Evolutionary conservation across 257 asterid genomes (phyloP).

Genomic region (Penstemon barbatus): DNA sequence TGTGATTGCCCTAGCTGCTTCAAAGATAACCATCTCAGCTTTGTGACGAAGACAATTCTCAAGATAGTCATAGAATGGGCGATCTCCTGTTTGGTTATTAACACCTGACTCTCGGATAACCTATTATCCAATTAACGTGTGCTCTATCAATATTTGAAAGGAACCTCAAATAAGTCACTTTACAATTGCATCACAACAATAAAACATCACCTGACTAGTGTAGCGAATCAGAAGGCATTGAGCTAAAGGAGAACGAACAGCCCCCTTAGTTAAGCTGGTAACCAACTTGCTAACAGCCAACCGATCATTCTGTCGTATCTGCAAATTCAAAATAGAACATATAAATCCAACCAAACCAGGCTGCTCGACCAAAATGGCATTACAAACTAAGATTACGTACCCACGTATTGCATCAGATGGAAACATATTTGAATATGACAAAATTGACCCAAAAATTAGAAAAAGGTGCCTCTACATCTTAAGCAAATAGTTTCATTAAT

Average conservation of each 20-base stretch:
- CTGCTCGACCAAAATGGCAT: background rate
- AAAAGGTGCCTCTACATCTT: background rate
- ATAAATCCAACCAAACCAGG: slow-evolving; percentile 28
- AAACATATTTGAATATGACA: slow-evolving; percentile 9
- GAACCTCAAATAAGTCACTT: slow-evolving; percentile 21
- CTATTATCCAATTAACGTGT: slow-evolving; percentile 39
- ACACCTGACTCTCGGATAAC: slow-evolving; percentile 83
- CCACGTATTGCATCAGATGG: background rate
- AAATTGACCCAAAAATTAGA: slow-evolving; percentile 6
- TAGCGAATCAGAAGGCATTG: slow-evolving; percentile 95
- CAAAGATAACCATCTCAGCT: slow-evolving; percentile 94
- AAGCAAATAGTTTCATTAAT: background rate
- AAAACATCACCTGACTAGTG: slow-evolving; percentile 69
- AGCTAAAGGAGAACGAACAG: slow-evolving; percentile 91
- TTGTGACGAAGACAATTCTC: slow-evolving; percentile 95
- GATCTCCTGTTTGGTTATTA: slow-evolving; percentile 73
- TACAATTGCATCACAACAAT: slow-evolving; percentile 21
- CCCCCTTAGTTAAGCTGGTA: slow-evolving; percentile 88
- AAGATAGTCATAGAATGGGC: slow-evolving; percentile 91
- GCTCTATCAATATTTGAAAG: slow-evolving; percentile 24
- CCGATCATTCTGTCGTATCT: slow-evolving; percentile 96
- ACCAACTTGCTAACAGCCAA: slow-evolving; percentile 95
- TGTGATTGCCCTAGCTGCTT: slow-evolving; percentile 98
- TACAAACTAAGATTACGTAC: background rate
- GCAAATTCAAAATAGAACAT: slow-evolving; percentile 30